Base-by-base conservation (phyloP, 1,139 yeast genomes). In the Ogataea hybrid region DNA sequence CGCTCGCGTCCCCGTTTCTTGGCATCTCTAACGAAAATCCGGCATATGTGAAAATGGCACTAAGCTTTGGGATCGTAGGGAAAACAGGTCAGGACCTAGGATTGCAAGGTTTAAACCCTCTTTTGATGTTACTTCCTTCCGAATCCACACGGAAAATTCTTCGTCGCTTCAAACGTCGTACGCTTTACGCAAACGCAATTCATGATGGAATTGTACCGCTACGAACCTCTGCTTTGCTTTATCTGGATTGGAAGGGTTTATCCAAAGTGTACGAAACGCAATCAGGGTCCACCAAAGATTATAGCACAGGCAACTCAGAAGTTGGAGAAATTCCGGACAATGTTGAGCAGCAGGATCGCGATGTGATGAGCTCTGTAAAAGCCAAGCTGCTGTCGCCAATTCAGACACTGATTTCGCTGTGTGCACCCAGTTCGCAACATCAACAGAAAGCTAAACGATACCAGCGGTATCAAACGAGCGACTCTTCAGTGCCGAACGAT, bases 21-120 rank as follows among this genome's bases (percentile, higher is more conserved):
- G 99, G 98, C 0, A 80, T 90, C 2, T 77, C 85, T 39, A 75
- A 81, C 36, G 97, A 90, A 56, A 90, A 89, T 58, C 97, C 98
- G 0, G 78, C 81, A 2, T 89, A 85, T 59, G 84, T 94, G 21
- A 88, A 87, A 56, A 67, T 89, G 42, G 94, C 94, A 0, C 69
- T 92, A 15, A 85, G 84, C 61, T 82, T 89, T 31, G 98, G 99
- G 0, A 73, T 90, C 37, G 92, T 88, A 3, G 99, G 98, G 0
- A 83, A 81, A 55, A 84, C 97, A 0, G 99, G 99, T 0, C 92
- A 86, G 54, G 99, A 92, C 58, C 65, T 92, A 48, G 94, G 95
- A 0, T 69, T 94, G 39, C 68, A 73, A 22, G 73, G 76, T 59
- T 37, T 49, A 48, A 71, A 69, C 42, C 97, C 98, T 0, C 63